Conservation (phyloP, 306 rosid species). For the Sesbania bispinosa region DNA sequence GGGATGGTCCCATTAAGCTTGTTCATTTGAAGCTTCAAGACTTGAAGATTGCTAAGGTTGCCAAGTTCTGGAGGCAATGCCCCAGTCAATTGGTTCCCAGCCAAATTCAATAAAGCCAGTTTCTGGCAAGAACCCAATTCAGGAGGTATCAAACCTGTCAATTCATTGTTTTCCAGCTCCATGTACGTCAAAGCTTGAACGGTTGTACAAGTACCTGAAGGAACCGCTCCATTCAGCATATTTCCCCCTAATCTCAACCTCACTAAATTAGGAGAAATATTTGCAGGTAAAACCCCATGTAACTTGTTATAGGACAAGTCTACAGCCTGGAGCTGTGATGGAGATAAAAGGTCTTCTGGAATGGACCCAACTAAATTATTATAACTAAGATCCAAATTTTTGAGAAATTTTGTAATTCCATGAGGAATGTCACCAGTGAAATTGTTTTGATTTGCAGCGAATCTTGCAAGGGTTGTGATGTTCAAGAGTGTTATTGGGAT, state of each 20-base stretch:
- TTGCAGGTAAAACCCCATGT: conserved; percentile 44
- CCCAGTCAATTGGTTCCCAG: conserved; percentile 50
- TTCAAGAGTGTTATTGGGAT: conserved; percentile 45
- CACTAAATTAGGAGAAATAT: conserved; percentile 40
- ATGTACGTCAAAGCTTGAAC: conserved; percentile 40
- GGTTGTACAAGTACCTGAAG: conserved; percentile 8
- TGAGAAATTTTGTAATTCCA: conserved; percentile 48
- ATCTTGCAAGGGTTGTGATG: conserved; percentile 47
- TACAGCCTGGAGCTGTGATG: conserved; percentile 30
- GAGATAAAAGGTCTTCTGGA: conserved; percentile 54
- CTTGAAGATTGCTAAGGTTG: conserved; percentile 51
- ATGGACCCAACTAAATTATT: conserved; percentile 39
- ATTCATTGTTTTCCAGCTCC: conserved; percentile 57
- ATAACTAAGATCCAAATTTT: conserved; percentile 60
- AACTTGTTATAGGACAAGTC: conserved; percentile 61
- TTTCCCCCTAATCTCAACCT: conserved; percentile 78
- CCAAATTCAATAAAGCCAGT: conserved; percentile 66
- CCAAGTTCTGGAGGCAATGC: conserved; percentile 50
- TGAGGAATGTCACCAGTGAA: conserved; percentile 50
- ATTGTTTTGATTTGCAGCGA: conserved; percentile 57
- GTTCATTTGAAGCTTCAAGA: conserved; percentile 60
- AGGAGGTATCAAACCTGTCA: conserved; percentile 49
- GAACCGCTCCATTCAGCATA: conserved; percentile 38
- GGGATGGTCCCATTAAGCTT: conserved; percentile 59
- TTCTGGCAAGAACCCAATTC: conserved; percentile 42